Evolutionary conservation across 225 moss, liverwort and hornwort genomes (phyloP), one percentile per base, ranked within the genome.

Genomic region (Lunularia cruciata): DNA sequence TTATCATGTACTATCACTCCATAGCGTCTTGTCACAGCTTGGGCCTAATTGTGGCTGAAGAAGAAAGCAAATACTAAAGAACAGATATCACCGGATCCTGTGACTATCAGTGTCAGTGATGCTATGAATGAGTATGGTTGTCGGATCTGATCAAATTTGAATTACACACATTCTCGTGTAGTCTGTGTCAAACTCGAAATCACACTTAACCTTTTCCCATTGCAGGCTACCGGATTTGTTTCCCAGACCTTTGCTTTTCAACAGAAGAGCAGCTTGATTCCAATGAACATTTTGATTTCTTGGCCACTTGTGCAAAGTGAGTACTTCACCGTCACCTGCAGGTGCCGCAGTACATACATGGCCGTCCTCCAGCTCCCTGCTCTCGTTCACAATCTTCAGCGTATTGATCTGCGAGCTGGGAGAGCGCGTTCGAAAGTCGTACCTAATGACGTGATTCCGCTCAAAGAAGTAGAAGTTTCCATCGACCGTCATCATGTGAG

Each of bases 381-480:
- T 42, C 65, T 74, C 74, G 8, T 79, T 60, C 13, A 70, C 34
- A 35, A 74, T 59, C 59, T 71, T 73, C 65, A 70, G 46, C 49
- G 73, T 64, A 38, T 74, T 79, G 4, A 56, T 40, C n/a, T 79
- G 73, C 52, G 79, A 69, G 35, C 58, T 74, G 46, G 73, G 73
- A 38, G 73, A 57, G 13, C 73, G 69, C 23, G 69, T 71, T 47
- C 70, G 65, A 37, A 79, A 74, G 52, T 79, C 79, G 23, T 78
- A 78, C 52, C 54, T 73, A 38, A 78, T 68, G 26, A 78, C 78
- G 23, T 78, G 61, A 35, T 68, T 68, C 30, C 47, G 68, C 65
- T 79, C 74, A 16, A 74, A 79, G 30, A 74, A 79, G 43, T 73
- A 74, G 60, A 79, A 79, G 27, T 74, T 74, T 8, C 79, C 73